Conservation (phyloP, 2,329 filamentous ascomycete genomes). For the Exserohilum rostratum region DNA sequence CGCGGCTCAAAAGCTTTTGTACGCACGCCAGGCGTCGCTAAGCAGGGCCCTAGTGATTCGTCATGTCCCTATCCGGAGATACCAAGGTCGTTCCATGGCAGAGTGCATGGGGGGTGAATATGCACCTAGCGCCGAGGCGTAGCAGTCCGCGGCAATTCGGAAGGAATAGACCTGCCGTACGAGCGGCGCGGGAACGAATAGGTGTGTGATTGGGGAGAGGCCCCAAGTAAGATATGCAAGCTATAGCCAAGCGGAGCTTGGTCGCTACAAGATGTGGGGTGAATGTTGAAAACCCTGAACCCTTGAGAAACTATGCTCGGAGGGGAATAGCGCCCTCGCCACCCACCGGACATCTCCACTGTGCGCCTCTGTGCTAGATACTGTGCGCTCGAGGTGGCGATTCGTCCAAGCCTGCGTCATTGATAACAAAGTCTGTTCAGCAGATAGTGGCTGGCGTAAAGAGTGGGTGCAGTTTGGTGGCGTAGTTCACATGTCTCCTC, state of each 20-base stretch:
- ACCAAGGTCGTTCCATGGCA: constrained; percentile 2
- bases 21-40: constrained; percentile 11
- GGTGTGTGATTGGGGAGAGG: constrained; percentile 1
- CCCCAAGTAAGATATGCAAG: constrained; percentile 8
- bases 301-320: not conserved
- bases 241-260: constrained; percentile 14
- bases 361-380: not conserved
- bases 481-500: not conserved
- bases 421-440: not conserved
- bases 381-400: not conserved
- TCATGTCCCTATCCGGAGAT: constrained; percentile 14
- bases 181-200: not conserved
- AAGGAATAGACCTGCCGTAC: not conserved
- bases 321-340: not conserved
- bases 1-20: constrained; percentile 8
- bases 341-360: not conserved
- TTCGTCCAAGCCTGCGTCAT: not conserved
- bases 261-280: constrained; percentile 3
- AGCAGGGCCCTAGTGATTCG: constrained; percentile 13
- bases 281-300: constrained; percentile 10
- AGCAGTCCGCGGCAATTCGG: constrained; percentile 2
- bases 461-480: not conserved
- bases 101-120: constrained; percentile 1
- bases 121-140: constrained; percentile 6
- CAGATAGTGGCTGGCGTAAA: not conserved